Evolutionary conservation across 495 filamentous ascomycete species (phyloP).

Genomic region (Xylaria curta): DNA sequence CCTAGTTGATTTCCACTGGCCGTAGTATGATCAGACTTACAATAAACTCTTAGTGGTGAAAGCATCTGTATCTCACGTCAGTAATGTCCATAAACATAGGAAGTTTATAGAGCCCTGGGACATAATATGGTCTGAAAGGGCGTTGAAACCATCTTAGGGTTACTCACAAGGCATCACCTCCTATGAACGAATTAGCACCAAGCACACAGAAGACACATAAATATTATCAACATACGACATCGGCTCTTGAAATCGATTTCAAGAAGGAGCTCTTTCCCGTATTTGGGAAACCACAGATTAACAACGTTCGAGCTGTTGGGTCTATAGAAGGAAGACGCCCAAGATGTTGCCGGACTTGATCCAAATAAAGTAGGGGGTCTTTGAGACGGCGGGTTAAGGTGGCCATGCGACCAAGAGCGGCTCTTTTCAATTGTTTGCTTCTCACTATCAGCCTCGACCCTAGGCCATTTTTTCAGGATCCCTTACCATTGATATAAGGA

Average conservation of each 20-base stretch:
- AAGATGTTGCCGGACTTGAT: slow-evolving; percentile 97
- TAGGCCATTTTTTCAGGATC: neutral
- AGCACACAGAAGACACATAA: neutral
- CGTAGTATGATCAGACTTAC: slow-evolving; percentile 11
- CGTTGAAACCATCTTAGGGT: neutral
- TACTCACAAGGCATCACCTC: slow-evolving; percentile 82
- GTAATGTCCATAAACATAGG: neutral
- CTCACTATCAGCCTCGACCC: neutral
- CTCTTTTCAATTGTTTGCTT: slow-evolving; percentile 87
- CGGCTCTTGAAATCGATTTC: slow-evolving; percentile 87
- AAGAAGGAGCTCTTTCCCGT: slow-evolving; percentile 97
- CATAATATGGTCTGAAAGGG: neutral
- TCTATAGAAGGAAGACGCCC: slow-evolving; percentile 97
- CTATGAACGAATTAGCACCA: slow-evolving; percentile 17
- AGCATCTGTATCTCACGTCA: slow-evolving; percentile 58
- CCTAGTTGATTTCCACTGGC: neutral
- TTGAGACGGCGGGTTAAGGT: slow-evolving; percentile 93
- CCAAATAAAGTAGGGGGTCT: slow-evolving; percentile 92
- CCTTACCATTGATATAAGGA: slow-evolving; percentile 78
- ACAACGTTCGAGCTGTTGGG: slow-evolving; percentile 90
- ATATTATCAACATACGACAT: slow-evolving; percentile 59
- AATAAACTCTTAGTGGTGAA: slow-evolving; percentile 99
- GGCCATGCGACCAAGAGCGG: slow-evolving; percentile 91
- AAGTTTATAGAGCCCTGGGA: neutral
- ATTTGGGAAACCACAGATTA: slow-evolving; percentile 97